phyloP scores from a whole-genome alignment of 2,329 filamentous ascomycete species.

The Clonostachys byssicola region DNA sequence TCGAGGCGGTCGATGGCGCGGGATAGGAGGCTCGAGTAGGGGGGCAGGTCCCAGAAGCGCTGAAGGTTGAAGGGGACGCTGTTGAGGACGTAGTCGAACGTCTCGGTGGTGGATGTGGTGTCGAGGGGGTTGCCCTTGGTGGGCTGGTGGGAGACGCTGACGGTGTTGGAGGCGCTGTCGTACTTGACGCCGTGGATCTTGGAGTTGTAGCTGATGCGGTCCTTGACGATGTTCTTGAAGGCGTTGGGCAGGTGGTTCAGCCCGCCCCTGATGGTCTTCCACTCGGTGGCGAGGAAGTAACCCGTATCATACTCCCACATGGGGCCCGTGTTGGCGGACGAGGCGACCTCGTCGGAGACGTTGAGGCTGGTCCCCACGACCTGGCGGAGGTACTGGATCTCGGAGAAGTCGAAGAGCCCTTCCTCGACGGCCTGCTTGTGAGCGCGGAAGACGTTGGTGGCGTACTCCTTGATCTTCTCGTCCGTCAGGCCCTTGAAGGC shows the following conservation, averaged over 20 bases:
- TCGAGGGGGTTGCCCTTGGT: constrained; percentile 38
- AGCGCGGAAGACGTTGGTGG: constrained; percentile 34
- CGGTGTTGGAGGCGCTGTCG: constrained; percentile 33
- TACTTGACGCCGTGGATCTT: constrained; percentile 52
- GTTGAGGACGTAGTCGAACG: constrained; percentile 64
- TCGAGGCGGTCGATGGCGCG: constrained; percentile 41
- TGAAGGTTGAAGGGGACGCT: constrained; percentile 62
- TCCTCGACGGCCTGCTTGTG: constrained; percentile 30
- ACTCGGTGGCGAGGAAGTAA: constrained; percentile 11
- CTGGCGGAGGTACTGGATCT: constrained; percentile 55
- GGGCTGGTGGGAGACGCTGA: constrained; percentile 54
- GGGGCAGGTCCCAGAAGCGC: constrained; percentile 55
- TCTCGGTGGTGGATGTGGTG: constrained; percentile 28
- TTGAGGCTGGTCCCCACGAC: constrained; percentile 35
- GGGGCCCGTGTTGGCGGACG: constrained; percentile 5
- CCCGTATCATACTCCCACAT: constrained; percentile 13
- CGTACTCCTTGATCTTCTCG: constrained; percentile 19
- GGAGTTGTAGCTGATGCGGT: constrained; percentile 50
- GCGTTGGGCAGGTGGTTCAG: constrained; percentile 44
- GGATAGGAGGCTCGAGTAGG: constrained; percentile 23
- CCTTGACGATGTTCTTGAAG: constrained; percentile 56
- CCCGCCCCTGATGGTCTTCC: constrained; percentile 3
- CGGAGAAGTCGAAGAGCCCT: constrained; percentile 60
- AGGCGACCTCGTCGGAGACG: constrained; percentile 42
- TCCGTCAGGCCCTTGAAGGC: constrained; percentile 16